Evolutionary conservation across 208 protist species (phyloP), one percentile per base, ranked within the genome.

Genomic region (Wallacemonas collosoma): DNA sequence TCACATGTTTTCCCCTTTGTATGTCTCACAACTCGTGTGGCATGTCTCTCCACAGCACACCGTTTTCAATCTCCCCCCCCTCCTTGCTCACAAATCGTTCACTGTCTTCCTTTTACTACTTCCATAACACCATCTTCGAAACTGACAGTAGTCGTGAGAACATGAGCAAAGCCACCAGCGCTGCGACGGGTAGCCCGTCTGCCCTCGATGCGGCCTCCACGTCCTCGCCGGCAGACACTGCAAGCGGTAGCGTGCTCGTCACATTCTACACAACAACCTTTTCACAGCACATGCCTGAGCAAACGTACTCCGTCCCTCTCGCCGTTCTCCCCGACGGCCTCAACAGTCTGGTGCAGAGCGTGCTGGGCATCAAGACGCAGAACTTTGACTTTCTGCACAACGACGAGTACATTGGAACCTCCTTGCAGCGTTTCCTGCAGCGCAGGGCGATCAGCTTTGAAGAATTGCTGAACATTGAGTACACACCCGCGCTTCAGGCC

Each of bases 391-490:
- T 93, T 71, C 67, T 95, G 15, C 68, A 86, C 68, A 88, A 92
- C 39, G 90, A 91, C 62, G 87, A 91, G 80, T 95, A 88, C 77
- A 92, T 96, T 48, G 74, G 77, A 35, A 90, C 86, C 6, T 89
- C 87, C 7, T 74, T 96, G 44, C 77, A 83, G 35, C 88, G 89
- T 53, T 96, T 96, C 62, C 75, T 96, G 39, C 68, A 74, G 62
- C 77, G 84, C 36, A 77, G 86, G 58, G 83, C 80, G 17, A 80
- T 94, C 71, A 93, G 88, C 74, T 82, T 81, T 35, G 91, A 96
- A 78, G 87, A 90, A 61, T 68, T 93, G 45, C 83, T 96, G 11
- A 84, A 84, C 66, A 83, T 96, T 53, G 91, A 96, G 82, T 96
- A 96, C 74, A 96, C 87, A 0, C 91, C 91, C 4, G 82, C 88